A percentile compares a stretch with the other conserved stretches of the same genome.
These are phyloP conservation scores for Bryopsis sp. DNA, from an alignment of 139 green algal genomes.

Conservation along the genomic window DNA sequence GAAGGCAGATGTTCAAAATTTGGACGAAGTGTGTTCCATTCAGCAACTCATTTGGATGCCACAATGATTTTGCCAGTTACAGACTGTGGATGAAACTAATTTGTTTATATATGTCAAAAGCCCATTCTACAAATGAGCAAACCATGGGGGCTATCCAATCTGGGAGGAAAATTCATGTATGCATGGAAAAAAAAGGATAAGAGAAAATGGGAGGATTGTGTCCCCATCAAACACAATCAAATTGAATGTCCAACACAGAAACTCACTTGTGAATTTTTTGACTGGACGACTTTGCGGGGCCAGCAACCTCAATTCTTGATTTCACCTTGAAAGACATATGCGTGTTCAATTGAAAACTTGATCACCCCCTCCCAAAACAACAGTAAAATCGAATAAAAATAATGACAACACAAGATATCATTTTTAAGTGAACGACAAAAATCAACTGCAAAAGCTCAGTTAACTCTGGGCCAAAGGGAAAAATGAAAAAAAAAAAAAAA, in stretches of 20 bases:
- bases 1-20: not conserved
- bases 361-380: too few species aligned
- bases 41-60: not conserved
- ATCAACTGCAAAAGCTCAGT: too few species aligned
- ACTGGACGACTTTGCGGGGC: constrained; percentile 33
- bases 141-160: not conserved
- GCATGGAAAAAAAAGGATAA: not conserved
- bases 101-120: not conserved
- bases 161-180: too few species aligned
- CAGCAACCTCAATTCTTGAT: constrained; percentile 25
- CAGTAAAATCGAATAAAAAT: too few species aligned
- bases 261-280: constrained; percentile 78
- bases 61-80: not conserved
- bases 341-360: too few species aligned
- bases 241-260: not conserved
- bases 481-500: too few species aligned
- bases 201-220: not conserved
- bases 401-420: too few species aligned
- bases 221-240: not conserved
- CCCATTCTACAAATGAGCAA: not conserved
- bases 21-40: not conserved
- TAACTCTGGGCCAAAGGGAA: too few species aligned
- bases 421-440: too few species aligned
- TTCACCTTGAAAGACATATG: too few species aligned
- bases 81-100: not conserved